Base-by-base conservation (phyloP, 2,329 filamentous ascomycete genomes). In the Arthrinium puccinioides region DNA sequence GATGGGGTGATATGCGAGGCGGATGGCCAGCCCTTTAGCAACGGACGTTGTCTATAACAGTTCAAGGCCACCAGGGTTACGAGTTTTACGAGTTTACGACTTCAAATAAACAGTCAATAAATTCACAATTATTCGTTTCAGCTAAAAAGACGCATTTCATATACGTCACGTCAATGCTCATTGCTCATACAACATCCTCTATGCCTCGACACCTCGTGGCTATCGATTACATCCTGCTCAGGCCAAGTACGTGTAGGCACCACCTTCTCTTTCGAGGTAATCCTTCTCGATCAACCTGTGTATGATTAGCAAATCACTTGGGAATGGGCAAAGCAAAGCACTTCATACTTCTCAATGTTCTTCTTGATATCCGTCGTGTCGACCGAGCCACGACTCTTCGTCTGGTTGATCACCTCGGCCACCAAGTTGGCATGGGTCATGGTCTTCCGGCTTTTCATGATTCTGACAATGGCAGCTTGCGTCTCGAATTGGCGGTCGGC, bases 401-500 rank as follows among this genome's bases (percentile, higher is more conserved):
- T 98, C 55, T 90, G 80, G 51, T 82, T 85, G 55, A 98, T 96
- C 14, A 95, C 88, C 66, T 97, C 89, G 3, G 84, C 81, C 15
- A 97, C 84, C 19, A 98, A 66, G 57, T 94, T 84, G n/a, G 78
- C 71, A 56, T 97, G 90, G 5, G 76, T 79, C 62, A 97, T 89
- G 8, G 66, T 76, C 75, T 96, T 96, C 47, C 87, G 74, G 46
- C 82, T 84, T 77, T 98, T 98, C 85, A 98, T 89, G 54, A 98
- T 94, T 14, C 92, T 72, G 44, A 98, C 92, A 55, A 98, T 94
- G 1, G 92, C 90, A 1, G 92, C 92, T 61, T 98, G 92, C 0
- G 89, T 96, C 66, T 98, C 94, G 53, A 94, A 95, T 54, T 95
- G 87, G 35, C 92, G 72, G 56, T 98, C 92, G 36, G 85, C 84